These are phyloP conservation scores for Dendrostoma leiphaemia DNA, from an alignment of 2,329 filamentous ascomycete genomes.

Conservation along the genomic window DNA sequence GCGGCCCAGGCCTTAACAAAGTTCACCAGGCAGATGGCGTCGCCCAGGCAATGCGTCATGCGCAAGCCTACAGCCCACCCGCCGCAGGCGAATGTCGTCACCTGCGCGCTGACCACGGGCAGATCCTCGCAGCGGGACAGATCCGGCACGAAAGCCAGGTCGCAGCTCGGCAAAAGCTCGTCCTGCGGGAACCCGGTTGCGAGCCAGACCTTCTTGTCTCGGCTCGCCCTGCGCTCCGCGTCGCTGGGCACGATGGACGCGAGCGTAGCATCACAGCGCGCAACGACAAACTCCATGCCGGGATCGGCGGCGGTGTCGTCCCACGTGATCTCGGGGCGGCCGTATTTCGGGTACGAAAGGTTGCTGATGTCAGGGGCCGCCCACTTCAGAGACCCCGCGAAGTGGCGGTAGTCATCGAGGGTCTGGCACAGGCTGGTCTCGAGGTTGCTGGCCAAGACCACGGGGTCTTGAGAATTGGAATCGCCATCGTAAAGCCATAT, in stretches of 20 bases:
- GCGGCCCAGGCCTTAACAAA: conserved; percentile 43
- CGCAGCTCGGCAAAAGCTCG: conserved; percentile 31
- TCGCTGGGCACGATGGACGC: conserved; percentile 30
- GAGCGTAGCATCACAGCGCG: conserved; percentile 27
- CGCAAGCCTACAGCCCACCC: conserved; percentile 40
- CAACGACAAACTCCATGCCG: conserved; percentile 38
- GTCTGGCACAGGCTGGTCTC: conserved; percentile 31
- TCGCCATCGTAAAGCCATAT: conserved; percentile 42
- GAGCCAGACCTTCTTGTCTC: conserved; percentile 33
- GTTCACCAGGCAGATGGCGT: conserved; percentile 39
- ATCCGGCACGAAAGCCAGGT: conserved; percentile 31
- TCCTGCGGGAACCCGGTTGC: conserved; percentile 32
- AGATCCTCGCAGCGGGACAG: conserved; percentile 27
- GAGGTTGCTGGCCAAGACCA: conserved; percentile 7
- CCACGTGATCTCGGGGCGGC: conserved; percentile 34
- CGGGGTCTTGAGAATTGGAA: not conserved
- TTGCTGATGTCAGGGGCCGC: conserved; percentile 25
- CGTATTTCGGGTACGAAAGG: conserved; percentile 27
- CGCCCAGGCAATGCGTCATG: conserved; percentile 42
- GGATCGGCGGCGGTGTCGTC: conserved; percentile 36
- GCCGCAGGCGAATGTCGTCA: conserved; percentile 39
- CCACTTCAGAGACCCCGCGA: conserved; percentile 39
- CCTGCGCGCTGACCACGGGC: conserved; percentile 34
- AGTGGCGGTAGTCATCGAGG: conserved; percentile 39
- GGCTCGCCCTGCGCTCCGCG: conserved; percentile 12